A percentile compares a stretch with the other conserved stretches of the same genome.
These are phyloP conservation scores for Oidium heveae DNA, from an alignment of 2,329 filamentous ascomycete genomes.

Conservation along the genomic window DNA sequence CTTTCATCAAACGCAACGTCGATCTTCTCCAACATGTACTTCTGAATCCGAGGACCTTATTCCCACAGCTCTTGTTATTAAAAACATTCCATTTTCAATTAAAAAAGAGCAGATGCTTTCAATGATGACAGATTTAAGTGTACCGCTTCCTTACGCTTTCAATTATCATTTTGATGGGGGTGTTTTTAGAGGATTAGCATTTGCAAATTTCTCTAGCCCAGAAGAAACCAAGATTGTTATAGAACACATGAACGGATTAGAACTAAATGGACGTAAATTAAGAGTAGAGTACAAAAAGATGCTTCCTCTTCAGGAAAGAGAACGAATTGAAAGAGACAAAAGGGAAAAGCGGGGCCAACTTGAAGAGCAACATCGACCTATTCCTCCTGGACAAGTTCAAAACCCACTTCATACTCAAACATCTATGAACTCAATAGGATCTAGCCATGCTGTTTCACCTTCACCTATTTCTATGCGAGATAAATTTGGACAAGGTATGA, in stretches of 20 bases:
- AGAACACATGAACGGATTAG: conserved; percentile 81
- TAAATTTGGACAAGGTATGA: conserved; percentile 5
- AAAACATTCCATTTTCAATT: conserved; percentile 96
- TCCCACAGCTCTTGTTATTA: conserved; percentile 94
- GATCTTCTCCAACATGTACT: conserved; percentile 6
- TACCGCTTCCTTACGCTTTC: conserved; percentile 91
- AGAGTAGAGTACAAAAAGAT: conserved; percentile 99
- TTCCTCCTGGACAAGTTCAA: conserved; percentile 16
- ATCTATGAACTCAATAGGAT: conserved; percentile 50
- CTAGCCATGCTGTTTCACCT: conserved; percentile 21
- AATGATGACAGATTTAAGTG: conserved; percentile 80
- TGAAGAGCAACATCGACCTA: conserved; percentile 81
- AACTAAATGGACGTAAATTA: conserved; percentile 80
- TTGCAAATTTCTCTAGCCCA: conserved; percentile 92
- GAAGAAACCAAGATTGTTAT: conserved; percentile 88
- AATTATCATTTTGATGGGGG: conserved; percentile 99
- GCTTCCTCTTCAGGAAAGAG: conserved; percentile 80
- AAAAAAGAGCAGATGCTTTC: conserved; percentile 87
- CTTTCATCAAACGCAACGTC: conserved; percentile 6
- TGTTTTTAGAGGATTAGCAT: conserved; percentile 83
- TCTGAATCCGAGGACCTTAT: conserved; percentile 52
- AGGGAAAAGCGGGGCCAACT: conserved; percentile 84
- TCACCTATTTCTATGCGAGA: conserved; percentile 13
- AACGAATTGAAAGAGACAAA: conserved; percentile 93
- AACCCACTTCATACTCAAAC: conserved; percentile 54